phyloP scores from a whole-genome alignment of 805 yeast genomes.

The Candida awuae region DNA sequence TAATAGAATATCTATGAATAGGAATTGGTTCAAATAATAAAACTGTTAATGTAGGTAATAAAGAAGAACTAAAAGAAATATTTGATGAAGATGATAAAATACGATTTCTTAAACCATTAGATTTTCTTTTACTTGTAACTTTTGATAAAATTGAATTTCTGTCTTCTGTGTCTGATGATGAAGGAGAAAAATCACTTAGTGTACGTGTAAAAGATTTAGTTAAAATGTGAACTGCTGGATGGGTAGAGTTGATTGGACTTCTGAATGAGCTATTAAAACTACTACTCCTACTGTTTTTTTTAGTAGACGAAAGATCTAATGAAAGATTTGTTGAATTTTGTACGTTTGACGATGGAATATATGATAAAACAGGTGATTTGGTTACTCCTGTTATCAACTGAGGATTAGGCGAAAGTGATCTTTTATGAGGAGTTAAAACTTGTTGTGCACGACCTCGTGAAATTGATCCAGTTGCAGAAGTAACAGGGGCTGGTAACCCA shows the following conservation, averaged over 20 bases:
- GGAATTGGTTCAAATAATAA: conserved; percentile 85
- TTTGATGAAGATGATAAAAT: conserved; percentile 1
- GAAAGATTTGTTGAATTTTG: conserved; percentile 15
- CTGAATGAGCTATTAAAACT: neutral
- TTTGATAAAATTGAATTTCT: conserved; percentile 42
- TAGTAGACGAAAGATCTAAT: neutral
- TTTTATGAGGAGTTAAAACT: conserved; percentile 20
- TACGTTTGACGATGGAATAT: conserved; percentile 21
- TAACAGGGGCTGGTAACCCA: conserved; percentile 6
- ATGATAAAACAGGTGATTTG: conserved; percentile 18
- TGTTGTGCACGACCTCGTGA: conserved; percentile 16
- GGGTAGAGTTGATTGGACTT: conserved; percentile 1
- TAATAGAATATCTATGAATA: conserved; percentile 60
- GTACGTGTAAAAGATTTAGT: conserved; percentile 16
- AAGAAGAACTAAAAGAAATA: neutral
- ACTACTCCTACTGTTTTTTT: conserved; percentile 1
- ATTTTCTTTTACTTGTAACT: conserved; percentile 30
- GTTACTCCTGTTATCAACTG: conserved; percentile 1
- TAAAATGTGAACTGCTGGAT: conserved; percentile 22
- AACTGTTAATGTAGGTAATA: conserved; percentile 42
- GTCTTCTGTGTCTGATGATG: conserved; percentile 67
- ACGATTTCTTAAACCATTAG: neutral
- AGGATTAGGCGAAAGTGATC: conserved; percentile 28
- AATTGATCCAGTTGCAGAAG: conserved; percentile 16
- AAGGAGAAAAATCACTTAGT: conserved; percentile 34